A percentile compares a stretch with the other conserved stretches of the same genome.
These are phyloP conservation scores for Volutella citrinella DNA, from an alignment of 2,329 filamentous ascomycete species.

Conservation along the genomic window DNA sequence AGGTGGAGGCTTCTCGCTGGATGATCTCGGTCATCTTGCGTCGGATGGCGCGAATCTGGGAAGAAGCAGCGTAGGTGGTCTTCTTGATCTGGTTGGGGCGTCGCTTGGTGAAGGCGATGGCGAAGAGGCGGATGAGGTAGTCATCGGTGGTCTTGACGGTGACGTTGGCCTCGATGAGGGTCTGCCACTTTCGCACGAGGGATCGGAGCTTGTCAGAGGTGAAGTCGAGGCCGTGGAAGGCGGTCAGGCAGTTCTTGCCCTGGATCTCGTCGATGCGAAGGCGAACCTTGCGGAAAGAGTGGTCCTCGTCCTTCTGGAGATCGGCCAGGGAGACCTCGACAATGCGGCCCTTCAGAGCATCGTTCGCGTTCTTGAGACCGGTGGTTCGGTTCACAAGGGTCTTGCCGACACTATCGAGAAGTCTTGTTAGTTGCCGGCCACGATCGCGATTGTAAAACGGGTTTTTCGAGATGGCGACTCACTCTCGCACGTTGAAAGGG, in stretches of 20 bases:
- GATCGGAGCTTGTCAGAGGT: slow-evolving; percentile 99
- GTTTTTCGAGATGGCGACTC: no score
- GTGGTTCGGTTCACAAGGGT: slow-evolving; percentile 99
- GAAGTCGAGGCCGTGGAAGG: slow-evolving; percentile 99
- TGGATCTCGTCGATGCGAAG: slow-evolving; percentile 98
- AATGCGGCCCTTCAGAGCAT: slow-evolving; percentile 97
- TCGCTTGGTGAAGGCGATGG: slow-evolving; percentile 99
- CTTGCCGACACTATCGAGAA: slow-evolving; percentile 82
- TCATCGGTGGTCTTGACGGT: slow-evolving; percentile 99
- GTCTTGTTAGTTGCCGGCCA: slow-evolving; percentile 14
- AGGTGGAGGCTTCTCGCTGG: slow-evolving; percentile 88
- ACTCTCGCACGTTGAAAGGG: slow-evolving; percentile 96
- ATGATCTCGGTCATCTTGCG: slow-evolving; percentile 99
- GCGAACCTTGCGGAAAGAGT: slow-evolving; percentile 99
- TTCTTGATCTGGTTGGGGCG: slow-evolving; percentile 99
- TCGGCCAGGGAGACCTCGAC: slow-evolving; percentile 98
- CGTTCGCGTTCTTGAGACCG: slow-evolving; percentile 99
- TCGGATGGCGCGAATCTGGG: slow-evolving; percentile 96
- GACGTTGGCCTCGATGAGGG: slow-evolving; percentile 98
- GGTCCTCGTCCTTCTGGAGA: slow-evolving; percentile 99
- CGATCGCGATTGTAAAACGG: no score
- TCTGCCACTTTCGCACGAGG: slow-evolving; percentile 99
- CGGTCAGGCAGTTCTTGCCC: slow-evolving; percentile 99
- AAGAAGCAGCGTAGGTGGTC: slow-evolving; percentile 96
- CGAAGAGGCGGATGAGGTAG: slow-evolving; percentile 98